These are phyloP conservation scores for Glomus cerebriforme DNA, from an alignment of 192 early-diverging fungal genomes.

Conservation along the genomic window DNA sequence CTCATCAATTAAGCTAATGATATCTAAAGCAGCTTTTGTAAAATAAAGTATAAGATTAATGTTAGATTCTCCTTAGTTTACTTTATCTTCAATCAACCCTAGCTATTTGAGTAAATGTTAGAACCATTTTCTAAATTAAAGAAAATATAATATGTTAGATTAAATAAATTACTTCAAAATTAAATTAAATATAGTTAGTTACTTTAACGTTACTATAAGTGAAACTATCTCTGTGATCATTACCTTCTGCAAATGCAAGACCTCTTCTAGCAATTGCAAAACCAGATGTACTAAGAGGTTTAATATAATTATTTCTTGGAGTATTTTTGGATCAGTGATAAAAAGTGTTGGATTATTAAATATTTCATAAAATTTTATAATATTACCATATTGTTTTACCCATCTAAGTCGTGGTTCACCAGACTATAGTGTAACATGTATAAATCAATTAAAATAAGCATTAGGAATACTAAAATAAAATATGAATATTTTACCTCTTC, in stretches of 20 bases:
- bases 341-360: constrained; percentile 43
- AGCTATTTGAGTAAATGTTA: constrained; percentile 37
- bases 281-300: constrained; percentile 36
- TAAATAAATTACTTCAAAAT: too few relatives aligned
- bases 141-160: too few relatives aligned
- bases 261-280: constrained; percentile 47
- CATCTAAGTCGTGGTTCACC: constrained; percentile 32
- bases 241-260: constrained; percentile 54
- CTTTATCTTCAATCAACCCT: constrained; percentile 41
- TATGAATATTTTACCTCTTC: too few relatives aligned
- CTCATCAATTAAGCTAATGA: constrained; percentile 44
- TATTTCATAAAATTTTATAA: constrained; percentile 49
- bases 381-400: constrained; percentile 52
- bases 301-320: constrained; percentile 52
- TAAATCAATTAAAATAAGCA: not conserved
- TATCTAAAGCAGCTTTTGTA: constrained; percentile 46
- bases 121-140: constrained; percentile 17
- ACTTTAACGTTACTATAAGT: constrained; percentile 42
- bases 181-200: constrained; percentile 16
- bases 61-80: constrained; percentile 31
- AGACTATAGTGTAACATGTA: too few relatives aligned
- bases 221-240: constrained; percentile 52
- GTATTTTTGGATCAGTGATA: constrained; percentile 51
- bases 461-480: not conserved
- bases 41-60: constrained; percentile 43